These are phyloP conservation scores for Vinca major DNA, from an alignment of 305 asterid species.

Conservation along the genomic window DNA sequence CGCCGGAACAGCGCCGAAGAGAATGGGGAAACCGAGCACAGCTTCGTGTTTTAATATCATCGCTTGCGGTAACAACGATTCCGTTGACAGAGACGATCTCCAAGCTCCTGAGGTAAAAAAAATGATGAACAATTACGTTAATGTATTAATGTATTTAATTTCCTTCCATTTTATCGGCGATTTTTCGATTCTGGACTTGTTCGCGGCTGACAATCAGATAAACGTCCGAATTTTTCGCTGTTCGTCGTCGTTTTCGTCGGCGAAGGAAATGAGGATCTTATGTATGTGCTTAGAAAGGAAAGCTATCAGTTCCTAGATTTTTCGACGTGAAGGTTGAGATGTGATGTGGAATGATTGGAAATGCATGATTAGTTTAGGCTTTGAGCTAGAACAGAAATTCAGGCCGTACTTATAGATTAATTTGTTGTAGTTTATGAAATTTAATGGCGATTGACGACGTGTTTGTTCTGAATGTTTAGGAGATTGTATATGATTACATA, in stretches of 20 bases:
- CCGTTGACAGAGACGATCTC: slow-evolving; percentile 68
- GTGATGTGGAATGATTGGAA: background rate
- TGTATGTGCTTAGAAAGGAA: background rate
- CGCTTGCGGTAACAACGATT: slow-evolving; percentile 62
- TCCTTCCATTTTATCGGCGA: background rate
- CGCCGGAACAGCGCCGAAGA: background rate
- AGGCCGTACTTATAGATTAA: background rate
- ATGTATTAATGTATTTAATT: background rate
- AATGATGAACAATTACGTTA: background rate
- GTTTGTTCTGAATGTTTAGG: slow-evolving; percentile 1
- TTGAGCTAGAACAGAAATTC: background rate
- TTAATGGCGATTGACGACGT: background rate
- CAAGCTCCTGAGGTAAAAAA: slow-evolving; percentile 58
- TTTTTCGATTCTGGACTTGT: no score
- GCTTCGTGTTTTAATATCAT: slow-evolving; percentile 75
- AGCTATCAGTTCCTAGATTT: background rate
- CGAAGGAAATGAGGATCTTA: background rate
- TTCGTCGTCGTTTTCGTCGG: no score
- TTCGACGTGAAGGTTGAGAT: background rate
- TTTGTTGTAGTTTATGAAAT: background rate
- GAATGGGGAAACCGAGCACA: slow-evolving; percentile 65
- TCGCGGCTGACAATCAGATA: no score
- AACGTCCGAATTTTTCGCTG: no score
- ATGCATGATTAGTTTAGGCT: background rate
- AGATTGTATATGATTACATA: background rate